Evolutionary conservation across 345 rosid species (phyloP), one percentile per base, ranked within the genome.

Genomic region (Arabis hirsuta): DNA sequence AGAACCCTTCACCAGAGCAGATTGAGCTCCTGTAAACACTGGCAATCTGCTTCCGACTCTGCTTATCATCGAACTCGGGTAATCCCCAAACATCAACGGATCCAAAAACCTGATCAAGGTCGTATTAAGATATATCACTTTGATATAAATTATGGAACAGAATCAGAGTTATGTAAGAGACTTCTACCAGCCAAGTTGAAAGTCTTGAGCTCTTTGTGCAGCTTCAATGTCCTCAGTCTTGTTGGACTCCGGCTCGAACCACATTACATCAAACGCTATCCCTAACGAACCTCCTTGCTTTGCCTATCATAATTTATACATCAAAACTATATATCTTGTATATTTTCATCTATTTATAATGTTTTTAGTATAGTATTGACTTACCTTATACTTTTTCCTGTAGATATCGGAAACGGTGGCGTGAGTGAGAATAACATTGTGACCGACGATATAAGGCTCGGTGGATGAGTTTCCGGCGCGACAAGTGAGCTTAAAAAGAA

Each of bases 391-490:
- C 68, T 84, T 95, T 53, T 77, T 86, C 72, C 86, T 74, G 73
- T 89, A 95, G 22, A 95, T 83, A 60, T 89, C 86, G 0, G 76
- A 86, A 0, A 53, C 90, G 0, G 86, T 77, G 10, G 88, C 93
- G 41, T 91, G 95, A 67, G 97, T 62, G 27, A 91, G 86, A 47
- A 95, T 74, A 10, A 81, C 84, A 68, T 95, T 84, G 75, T 90
- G 97, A n/a, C 82, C 96, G 0, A 89, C 97, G 1, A 86, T 86
- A 76, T 91, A 95, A 73, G 99, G 99, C 81, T 95, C 97, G 5
- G 96, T 85, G 3, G 86, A 86, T n/a, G 97, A 91, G 77, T 91
- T 87, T 47, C 99, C 99, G 1, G 74, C 79, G 41, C 79, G 82
- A 84, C 97, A 91, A 75, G 87, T 73, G 29, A 85, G 69, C 43